phyloP scores from a whole-genome alignment of 805 yeast genomes.

The Saccharomycopsis lassenensis region DNA sequence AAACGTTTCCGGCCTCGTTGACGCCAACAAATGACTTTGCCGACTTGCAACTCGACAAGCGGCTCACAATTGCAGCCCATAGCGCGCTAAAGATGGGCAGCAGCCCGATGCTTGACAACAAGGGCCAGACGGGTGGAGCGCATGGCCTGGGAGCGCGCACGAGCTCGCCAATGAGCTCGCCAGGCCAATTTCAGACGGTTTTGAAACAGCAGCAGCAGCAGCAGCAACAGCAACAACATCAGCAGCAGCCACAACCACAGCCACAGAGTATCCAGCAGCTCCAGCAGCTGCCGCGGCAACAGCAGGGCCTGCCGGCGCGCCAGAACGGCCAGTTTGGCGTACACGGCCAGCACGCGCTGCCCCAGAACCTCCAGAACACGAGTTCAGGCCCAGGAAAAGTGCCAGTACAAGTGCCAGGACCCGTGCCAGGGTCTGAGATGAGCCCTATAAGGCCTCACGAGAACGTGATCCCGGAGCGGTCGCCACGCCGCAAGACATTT shows the following conservation, averaged over 20 bases:
- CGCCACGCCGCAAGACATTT: not conserved
- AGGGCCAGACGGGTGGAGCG: not conserved
- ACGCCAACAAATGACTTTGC: constrained; percentile 9
- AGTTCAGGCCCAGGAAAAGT: no score
- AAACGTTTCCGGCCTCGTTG: constrained; percentile 10
- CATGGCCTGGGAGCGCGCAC: no score
- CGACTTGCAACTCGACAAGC: not conserved
- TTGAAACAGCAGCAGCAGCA: not conserved
- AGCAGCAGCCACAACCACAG: constrained; percentile 2
- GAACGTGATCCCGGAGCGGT: no score
- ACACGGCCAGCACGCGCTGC: not conserved
- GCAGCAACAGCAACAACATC: constrained; percentile 4
- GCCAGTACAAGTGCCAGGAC: no score
- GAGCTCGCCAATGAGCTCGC: not conserved
- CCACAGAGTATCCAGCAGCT: not conserved
- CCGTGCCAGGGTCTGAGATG: no score
- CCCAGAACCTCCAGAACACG: no score
- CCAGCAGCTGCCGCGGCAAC: not conserved
- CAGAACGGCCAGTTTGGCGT: not conserved
- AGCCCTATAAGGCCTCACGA: no score
- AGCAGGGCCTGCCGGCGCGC: not conserved
- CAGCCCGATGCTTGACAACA: not conserved
- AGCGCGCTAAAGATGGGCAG: not conserved
- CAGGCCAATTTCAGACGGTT: not conserved
- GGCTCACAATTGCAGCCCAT: not conserved